Conservation (phyloP, 2,329 filamentous ascomycete species). For the Diaporthe capsici region DNA sequence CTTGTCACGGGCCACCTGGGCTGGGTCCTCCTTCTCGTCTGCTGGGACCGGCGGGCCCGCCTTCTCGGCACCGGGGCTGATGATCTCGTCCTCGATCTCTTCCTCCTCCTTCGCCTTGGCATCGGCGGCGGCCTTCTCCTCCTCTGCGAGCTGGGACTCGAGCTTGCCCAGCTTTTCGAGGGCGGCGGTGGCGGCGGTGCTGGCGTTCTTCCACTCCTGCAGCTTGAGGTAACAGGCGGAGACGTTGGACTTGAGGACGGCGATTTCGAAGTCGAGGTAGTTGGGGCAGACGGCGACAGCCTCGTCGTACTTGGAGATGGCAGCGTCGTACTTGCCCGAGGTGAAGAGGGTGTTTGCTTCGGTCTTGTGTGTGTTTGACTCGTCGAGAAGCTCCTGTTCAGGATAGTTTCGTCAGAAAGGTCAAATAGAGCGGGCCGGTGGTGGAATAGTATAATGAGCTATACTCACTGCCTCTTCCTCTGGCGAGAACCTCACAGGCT, state of each 20-base stretch:
- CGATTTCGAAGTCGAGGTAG: constrained; percentile 89
- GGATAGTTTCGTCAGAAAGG: constrained; percentile 26
- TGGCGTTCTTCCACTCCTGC: constrained; percentile 86
- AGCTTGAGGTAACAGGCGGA: constrained; percentile 90
- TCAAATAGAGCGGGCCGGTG: no score
- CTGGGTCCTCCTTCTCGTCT: constrained; percentile 46
- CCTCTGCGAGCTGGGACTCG: constrained; percentile 51
- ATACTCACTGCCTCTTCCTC: constrained; percentile 70
- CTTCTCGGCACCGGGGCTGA: constrained; percentile 70
- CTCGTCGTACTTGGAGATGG: constrained; percentile 85
- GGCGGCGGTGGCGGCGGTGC: constrained; percentile 79
- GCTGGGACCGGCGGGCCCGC: constrained; percentile 57
- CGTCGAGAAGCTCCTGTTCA: constrained; percentile 73
- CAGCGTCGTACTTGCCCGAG: constrained; percentile 78
- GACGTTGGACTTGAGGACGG: constrained; percentile 90
- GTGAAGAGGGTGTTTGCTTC: constrained; percentile 86
- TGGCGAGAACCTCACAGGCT: constrained; percentile 60
- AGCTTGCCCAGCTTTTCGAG: constrained; percentile 80
- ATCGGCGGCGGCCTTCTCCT: constrained; percentile 63
- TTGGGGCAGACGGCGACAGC: constrained; percentile 84
- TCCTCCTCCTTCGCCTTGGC: constrained; percentile 60
- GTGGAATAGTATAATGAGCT: background rate
- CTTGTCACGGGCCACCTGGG: constrained; percentile 51
- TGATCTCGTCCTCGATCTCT: constrained; percentile 68
- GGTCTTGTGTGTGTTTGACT: constrained; percentile 81